These are phyloP conservation scores for Moesziomyces parantarcticus DNA, from an alignment of 1,284 basidiomycete genomes.

Conservation along the genomic window DNA sequence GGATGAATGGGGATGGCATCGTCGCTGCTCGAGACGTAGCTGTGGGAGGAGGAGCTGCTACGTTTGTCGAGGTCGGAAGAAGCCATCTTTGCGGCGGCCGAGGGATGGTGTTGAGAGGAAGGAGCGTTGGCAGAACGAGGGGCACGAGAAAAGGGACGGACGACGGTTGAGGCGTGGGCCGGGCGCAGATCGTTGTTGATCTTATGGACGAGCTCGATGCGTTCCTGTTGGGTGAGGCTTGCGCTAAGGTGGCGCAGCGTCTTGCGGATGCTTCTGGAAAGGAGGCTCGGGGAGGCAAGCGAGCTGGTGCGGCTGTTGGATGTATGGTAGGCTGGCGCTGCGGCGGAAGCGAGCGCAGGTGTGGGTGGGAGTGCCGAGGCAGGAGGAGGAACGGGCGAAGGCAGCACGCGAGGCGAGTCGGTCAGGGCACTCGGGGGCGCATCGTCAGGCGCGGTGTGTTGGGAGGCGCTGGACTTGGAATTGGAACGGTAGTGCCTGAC, in stretches of 20 bases:
- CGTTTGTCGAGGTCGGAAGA: slow-evolving; percentile 2
- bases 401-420: slow-evolving; percentile 16
- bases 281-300: slow-evolving; percentile 6
- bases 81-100: background rate
- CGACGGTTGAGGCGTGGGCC: background rate
- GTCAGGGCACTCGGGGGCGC: background rate
- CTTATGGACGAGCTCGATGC: slow-evolving; percentile 19
- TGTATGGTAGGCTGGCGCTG: slow-evolving; percentile 4
- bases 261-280: slow-evolving; percentile 14
- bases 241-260: slow-evolving; percentile 11
- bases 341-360: slow-evolving; percentile 1
- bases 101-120: background rate
- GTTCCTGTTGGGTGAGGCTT: slow-evolving; percentile 15
- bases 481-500: slow-evolving; percentile 20
- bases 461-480: slow-evolving; percentile 14
- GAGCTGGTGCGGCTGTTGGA: slow-evolving; percentile 1
- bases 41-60: too few species aligned
- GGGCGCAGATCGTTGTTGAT: slow-evolving; percentile 24
- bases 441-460: background rate
- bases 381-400: slow-evolving; percentile 36
- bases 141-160: slow-evolving; percentile 4
- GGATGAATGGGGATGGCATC: background rate
- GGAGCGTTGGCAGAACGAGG: background rate
- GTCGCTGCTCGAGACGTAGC: too few species aligned
- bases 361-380: slow-evolving; percentile 26